A percentile compares a stretch with the other conserved stretches of the same genome.
Evolutionary conservation across 2,329 filamentous ascomycete species (phyloP).

Genomic region (Lecanicillium sp.): DNA sequence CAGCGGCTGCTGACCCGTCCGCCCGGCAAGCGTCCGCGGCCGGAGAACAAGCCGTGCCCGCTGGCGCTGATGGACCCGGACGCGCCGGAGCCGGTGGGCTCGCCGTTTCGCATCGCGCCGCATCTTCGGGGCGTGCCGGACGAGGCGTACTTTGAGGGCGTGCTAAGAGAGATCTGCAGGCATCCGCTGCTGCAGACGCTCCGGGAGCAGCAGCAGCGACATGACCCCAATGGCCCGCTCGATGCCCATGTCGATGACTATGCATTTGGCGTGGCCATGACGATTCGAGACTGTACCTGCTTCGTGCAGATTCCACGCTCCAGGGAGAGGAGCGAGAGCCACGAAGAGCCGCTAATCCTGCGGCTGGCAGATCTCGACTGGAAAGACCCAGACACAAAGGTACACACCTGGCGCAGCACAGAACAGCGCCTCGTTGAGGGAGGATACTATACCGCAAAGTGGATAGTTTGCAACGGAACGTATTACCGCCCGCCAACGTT

Average conservation of each 20-base stretch:
- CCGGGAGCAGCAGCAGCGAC: slow-evolving; percentile 28
- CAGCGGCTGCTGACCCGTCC: slow-evolving; percentile 25
- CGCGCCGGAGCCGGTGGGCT: slow-evolving; percentile 34
- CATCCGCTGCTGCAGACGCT: slow-evolving; percentile 27
- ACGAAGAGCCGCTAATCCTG: slow-evolving; percentile 34
- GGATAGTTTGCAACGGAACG: slow-evolving; percentile 23
- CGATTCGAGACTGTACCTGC: slow-evolving; percentile 70
- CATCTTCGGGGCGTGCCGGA: slow-evolving; percentile 19
- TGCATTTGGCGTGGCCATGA: slow-evolving; percentile 66
- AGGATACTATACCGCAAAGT: slow-evolving; percentile 58
- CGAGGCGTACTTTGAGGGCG: slow-evolving; percentile 19
- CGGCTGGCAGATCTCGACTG: slow-evolving; percentile 71
- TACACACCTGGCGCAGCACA: slow-evolving; percentile 58
- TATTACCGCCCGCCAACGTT: slow-evolving; percentile 29
- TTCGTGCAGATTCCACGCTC: slow-evolving; percentile 51
- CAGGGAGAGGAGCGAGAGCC: slow-evolving; percentile 13
- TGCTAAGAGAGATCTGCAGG: slow-evolving; percentile 21
- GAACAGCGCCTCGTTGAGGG: slow-evolving; percentile 56
- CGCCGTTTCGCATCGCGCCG: slow-evolving; percentile 31
- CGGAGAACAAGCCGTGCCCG: slow-evolving; percentile 50
- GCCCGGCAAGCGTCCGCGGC: slow-evolving; percentile 23
- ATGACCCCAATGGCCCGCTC: slow-evolving; percentile 38
- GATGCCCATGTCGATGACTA: slow-evolving; percentile 29
- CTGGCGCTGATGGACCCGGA: slow-evolving; percentile 52
- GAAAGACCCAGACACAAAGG: slow-evolving; percentile 61